Evolutionary conservation across 1,139 yeast genomes (phyloP), one percentile per base, ranked within the genome.

Genomic region (Protomyces lactucae-debilis): DNA sequence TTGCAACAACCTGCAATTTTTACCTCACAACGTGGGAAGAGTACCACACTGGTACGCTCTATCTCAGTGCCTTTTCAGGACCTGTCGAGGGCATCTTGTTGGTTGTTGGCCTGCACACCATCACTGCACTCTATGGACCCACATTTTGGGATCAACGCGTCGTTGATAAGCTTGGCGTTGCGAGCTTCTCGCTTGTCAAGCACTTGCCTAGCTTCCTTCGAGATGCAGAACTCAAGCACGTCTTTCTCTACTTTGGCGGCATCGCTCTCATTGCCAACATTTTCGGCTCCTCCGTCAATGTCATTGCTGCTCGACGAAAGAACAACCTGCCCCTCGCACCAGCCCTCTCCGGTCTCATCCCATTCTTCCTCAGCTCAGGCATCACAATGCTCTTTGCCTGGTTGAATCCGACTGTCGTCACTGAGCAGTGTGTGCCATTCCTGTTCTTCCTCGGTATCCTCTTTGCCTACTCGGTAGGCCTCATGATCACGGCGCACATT

Each of bases 11-110:
- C 51, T 48, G 61, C 36, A 63, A 56, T 21, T 63, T 63, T 51
- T 63, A 63, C 55, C 55, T 63, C 35, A 57, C 70, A n/a, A 69
- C 93, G 1, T 87, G 93, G 93, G 95, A 87, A 75, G 90, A 88
- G 65, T 69, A 68, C 51, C 71, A 69, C 57, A 87, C 93, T 5
- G 88, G 86, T 71, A 85, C 85, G 3, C 78, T 87, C 67, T 87
- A 79, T 72, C 79, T 87, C 64, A 85, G 88, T 43, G 81, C 80
- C 68, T 80, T 86, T 71, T 85, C 88, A 67, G 95, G 93, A 2
- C 95, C 95, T 0, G 91, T 88, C 2, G 95, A 87, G 75, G 95
- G 95, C 3, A 84, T 87, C 52, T 75, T 86, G 69, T 80, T 86
- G 77, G 81, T 87, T 52, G 76, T 81, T 54, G 72, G 69, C 2